Conservation (phyloP, 2,329 filamentous ascomycete species). For the Botrytis porri region DNA sequence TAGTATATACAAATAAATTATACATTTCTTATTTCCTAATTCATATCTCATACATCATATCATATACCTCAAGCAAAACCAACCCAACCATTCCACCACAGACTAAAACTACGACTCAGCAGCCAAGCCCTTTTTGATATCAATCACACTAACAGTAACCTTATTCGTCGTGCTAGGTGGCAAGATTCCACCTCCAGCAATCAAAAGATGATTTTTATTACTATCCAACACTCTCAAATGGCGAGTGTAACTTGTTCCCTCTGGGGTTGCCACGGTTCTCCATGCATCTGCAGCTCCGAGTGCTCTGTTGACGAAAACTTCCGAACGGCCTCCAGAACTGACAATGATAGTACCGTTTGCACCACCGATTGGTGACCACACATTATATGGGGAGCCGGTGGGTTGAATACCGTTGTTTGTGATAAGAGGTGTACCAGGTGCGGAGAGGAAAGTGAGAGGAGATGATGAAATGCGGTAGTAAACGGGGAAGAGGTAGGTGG, state of each 20-base stretch:
- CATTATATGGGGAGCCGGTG: slow-evolving; percentile 34
- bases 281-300: slow-evolving; percentile 34
- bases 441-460: slow-evolving; percentile 34
- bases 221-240: slow-evolving; percentile 34
- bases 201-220: slow-evolving; percentile 34
- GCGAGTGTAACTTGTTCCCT: slow-evolving; percentile 32
- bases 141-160: slow-evolving; percentile 37
- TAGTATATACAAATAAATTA: not conserved
- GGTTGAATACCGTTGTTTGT: slow-evolving; percentile 33
- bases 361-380: slow-evolving; percentile 35
- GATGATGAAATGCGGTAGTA: slow-evolving; percentile 37
- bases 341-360: slow-evolving; percentile 36
- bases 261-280: slow-evolving; percentile 33
- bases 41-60: not conserved
- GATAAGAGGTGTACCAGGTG: slow-evolving; percentile 29
- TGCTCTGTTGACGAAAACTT: slow-evolving; percentile 35
- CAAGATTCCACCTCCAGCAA: slow-evolving; percentile 35
- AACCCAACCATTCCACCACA: not conserved
- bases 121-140: slow-evolving; percentile 28
- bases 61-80: not conserved
- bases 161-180: slow-evolving; percentile 35
- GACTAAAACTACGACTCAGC: not conserved
- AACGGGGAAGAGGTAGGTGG: slow-evolving; percentile 35
- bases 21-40: not conserved
- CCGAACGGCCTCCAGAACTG: slow-evolving; percentile 27